phyloP scores from a whole-genome alignment of 495 filamentous ascomycete genomes.

The Mytilinidion resinicola region DNA sequence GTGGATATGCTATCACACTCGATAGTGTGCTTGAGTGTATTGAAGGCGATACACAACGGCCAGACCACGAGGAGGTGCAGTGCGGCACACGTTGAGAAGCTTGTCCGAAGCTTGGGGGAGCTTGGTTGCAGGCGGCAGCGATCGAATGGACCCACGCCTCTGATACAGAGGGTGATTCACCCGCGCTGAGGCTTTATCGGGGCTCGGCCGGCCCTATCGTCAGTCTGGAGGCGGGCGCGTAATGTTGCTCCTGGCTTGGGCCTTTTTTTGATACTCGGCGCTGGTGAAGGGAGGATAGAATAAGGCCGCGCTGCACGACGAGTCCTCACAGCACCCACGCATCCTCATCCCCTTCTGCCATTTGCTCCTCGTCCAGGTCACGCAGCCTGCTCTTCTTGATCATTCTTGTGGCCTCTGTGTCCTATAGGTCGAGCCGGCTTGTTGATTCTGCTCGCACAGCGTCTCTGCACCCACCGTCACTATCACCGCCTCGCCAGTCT shows the following conservation, averaged over 20 bases:
- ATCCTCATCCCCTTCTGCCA: background rate
- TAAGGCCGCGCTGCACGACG: conserved; percentile 6
- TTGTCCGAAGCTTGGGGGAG: conserved; percentile 15
- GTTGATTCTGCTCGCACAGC: background rate
- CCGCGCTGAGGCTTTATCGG: conserved; percentile 13
- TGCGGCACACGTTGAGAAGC: conserved; percentile 4
- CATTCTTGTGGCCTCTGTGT: conserved; percentile 1
- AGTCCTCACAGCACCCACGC: conserved; percentile 1
- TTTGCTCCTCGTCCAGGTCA: conserved; percentile 1
- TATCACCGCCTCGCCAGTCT: too few relatives aligned
- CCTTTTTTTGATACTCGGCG: background rate
- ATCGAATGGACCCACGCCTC: conserved; percentile 9
- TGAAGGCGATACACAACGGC: background rate
- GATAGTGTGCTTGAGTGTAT: background rate
- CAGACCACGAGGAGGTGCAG: background rate
- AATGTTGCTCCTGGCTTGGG: conserved; percentile 15
- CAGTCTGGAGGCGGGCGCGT: conserved; percentile 25
- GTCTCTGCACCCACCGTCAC: too few relatives aligned
- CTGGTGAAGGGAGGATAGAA: conserved; percentile 5
- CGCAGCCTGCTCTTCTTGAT: conserved; percentile 2
- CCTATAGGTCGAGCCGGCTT: conserved; percentile 11
- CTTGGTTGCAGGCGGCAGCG: background rate
- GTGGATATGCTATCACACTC: background rate
- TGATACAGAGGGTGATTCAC: conserved; percentile 21
- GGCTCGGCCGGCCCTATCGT: conserved; percentile 18